phyloP scores from a whole-genome alignment of 192 early-diverging fungal species.

The Entomortierella beljakovae region DNA sequence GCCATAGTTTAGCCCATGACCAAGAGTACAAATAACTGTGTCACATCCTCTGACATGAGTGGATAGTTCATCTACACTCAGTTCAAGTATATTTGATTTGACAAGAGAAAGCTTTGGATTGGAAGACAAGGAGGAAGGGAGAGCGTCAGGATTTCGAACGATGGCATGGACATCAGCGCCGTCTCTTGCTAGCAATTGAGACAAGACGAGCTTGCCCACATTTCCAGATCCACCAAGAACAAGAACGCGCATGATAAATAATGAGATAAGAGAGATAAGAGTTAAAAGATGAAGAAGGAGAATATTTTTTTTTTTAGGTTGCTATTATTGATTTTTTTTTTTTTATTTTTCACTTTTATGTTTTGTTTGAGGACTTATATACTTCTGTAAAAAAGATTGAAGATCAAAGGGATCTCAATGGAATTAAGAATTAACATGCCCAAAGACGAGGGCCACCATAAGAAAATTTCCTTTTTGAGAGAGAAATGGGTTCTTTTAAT shows the following conservation, averaged over 20 bases:
- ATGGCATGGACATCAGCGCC: conserved; percentile 11
- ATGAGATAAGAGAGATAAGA: too few relatives aligned
- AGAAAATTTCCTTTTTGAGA: too few relatives aligned
- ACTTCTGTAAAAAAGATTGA: too few relatives aligned
- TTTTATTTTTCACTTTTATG: too few relatives aligned
- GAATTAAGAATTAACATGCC: too few relatives aligned
- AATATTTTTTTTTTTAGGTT: too few relatives aligned
- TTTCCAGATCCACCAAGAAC: conserved; percentile 19
- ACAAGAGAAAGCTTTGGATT: conserved; percentile 10
- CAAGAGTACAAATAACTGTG: conserved; percentile 18
- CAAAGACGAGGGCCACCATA: too few relatives aligned
- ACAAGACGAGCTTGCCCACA: conserved; percentile 13
- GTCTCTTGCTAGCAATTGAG: conserved; percentile 20
- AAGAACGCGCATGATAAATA: conserved; percentile 7
- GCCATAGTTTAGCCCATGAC: conserved; percentile 22
- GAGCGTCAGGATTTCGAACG: background rate
- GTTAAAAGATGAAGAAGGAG: too few relatives aligned
- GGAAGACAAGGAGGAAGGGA: background rate
- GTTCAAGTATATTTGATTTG: conserved; percentile 13
- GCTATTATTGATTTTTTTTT: too few relatives aligned
- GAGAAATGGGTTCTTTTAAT: too few relatives aligned
- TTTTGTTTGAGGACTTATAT: too few relatives aligned
- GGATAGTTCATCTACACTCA: conserved; percentile 7
- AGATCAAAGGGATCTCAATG: too few relatives aligned
- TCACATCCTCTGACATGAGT: conserved; percentile 21